Percentiles rank a stretch among this genome's conserved stretches.
Conservation (phyloP, 192 early-diverging fungal species). For the Powellomyces hirtus region DNA sequence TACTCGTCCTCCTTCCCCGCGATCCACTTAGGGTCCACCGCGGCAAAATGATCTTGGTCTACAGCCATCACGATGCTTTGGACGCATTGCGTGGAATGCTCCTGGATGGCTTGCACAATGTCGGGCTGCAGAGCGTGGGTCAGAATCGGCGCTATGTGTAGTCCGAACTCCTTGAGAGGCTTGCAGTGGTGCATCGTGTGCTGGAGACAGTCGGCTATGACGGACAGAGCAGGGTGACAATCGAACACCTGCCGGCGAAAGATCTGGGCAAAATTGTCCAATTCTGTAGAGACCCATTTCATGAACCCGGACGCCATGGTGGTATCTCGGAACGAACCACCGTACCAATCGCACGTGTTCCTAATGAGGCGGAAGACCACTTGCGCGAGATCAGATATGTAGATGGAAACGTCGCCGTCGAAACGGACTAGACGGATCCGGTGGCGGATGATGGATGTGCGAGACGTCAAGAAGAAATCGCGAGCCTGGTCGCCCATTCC, state of each 20-base stretch:
- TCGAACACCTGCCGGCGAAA: slow-evolving; percentile 91
- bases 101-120: slow-evolving; percentile 64
- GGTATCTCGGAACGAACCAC: slow-evolving; percentile 80
- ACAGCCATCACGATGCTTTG: slow-evolving; percentile 65
- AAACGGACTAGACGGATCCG: slow-evolving; percentile 78
- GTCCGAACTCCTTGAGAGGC: slow-evolving; percentile 76
- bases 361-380: slow-evolving; percentile 88
- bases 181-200: slow-evolving; percentile 74
- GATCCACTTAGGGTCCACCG: slow-evolving; percentile 38
- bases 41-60: slow-evolving; percentile 64
- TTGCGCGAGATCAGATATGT: slow-evolving; percentile 71
- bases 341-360: slow-evolving; percentile 97
- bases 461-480: slow-evolving; percentile 78
- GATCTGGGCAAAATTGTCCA: slow-evolving; percentile 78
- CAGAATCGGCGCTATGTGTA: slow-evolving; percentile 82
- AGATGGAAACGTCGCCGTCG: slow-evolving; percentile 82
- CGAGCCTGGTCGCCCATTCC: slow-evolving; percentile 79
- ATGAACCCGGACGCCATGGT: slow-evolving; percentile 90
- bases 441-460: slow-evolving; percentile 75
- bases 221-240: slow-evolving; percentile 68
- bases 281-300: slow-evolving; percentile 86
- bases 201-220: slow-evolving; percentile 82
- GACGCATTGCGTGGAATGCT: slow-evolving; percentile 63
- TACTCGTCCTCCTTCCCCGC: slow-evolving; percentile 12
- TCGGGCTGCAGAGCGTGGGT: slow-evolving; percentile 78